Percentiles rank a stretch among this genome's conserved stretches.
phyloP scores from a whole-genome alignment of 2,329 filamentous ascomycete genomes.

The Fusarium newnesense region DNA sequence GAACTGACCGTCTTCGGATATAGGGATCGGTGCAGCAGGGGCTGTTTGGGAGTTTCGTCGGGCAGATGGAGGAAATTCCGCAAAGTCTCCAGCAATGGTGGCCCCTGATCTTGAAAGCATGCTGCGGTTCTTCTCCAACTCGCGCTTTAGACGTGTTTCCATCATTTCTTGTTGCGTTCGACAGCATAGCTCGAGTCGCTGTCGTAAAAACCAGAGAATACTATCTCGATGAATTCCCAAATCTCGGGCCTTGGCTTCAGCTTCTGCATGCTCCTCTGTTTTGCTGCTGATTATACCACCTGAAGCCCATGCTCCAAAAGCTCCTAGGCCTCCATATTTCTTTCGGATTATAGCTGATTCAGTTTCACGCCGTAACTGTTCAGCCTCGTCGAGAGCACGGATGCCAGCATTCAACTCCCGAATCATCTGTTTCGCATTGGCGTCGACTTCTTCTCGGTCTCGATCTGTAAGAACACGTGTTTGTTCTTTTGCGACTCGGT shows the following conservation, averaged over 20 bases:
- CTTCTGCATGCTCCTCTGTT: slow-evolving; percentile 73
- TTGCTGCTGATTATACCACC: slow-evolving; percentile 59
- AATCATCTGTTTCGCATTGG: slow-evolving; percentile 85
- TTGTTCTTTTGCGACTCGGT: slow-evolving; percentile 58
- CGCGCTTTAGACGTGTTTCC: slow-evolving; percentile 84
- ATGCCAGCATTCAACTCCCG: slow-evolving; percentile 87
- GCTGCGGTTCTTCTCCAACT: slow-evolving; percentile 90
- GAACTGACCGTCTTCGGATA: slow-evolving; percentile 33
- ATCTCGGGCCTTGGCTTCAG: slow-evolving; percentile 76
- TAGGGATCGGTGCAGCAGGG: slow-evolving; percentile 29
- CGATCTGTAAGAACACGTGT: slow-evolving; percentile 75
- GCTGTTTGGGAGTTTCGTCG: slow-evolving; percentile 32
- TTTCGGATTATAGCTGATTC: slow-evolving; percentile 75
- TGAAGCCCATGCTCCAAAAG: slow-evolving; percentile 74
- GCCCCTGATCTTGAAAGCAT: slow-evolving; percentile 75
- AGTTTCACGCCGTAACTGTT: slow-evolving; percentile 82
- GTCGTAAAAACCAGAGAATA: slow-evolving; percentile 83
- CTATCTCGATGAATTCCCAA: slow-evolving; percentile 80
- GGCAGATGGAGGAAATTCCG: slow-evolving; percentile 44
- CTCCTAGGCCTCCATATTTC: slow-evolving; percentile 74
- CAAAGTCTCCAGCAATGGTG: slow-evolving; percentile 48
- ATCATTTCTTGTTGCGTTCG: slow-evolving; percentile 90
- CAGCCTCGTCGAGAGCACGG: slow-evolving; percentile 80
- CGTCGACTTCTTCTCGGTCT: slow-evolving; percentile 87
- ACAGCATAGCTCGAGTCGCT: slow-evolving; percentile 79